Evolutionary conservation across 805 yeast genomes (phyloP), one percentile per base, ranked within the genome.

Genomic region (Teunomyces pallodes): DNA sequence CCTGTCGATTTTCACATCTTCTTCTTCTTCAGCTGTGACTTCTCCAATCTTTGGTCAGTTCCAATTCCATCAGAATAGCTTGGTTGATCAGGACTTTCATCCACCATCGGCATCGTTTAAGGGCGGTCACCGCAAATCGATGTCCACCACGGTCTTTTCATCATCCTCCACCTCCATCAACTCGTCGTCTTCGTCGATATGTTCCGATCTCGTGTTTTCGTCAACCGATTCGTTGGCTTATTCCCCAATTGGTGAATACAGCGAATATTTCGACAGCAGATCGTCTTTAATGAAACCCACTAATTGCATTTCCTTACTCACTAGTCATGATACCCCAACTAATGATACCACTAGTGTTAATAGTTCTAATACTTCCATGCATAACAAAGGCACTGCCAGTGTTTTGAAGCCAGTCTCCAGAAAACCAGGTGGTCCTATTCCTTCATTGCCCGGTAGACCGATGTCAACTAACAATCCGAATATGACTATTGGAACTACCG

Each of bases 161-260:
- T 56, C 61, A 26, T 57, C 64, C 52, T 56, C 65, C 17, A 49
- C 55, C 8, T 62, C 70, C 7, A 57, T 63, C 42, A 61, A 65
- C 47, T 68, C 72, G 31, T 62, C 65, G 29, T 52, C 57, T 36
- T 64, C 66, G 50, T 66, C 70, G 47, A 42, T 66, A 13, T 49
- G 51, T 24, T 59, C 58, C 41, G 71, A 67, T 13, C 54, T 58
- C 10, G 57, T 62, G 5, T 64, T 58, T 36, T 58, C 66, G 9
- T 65, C 72, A 13, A 51, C 59, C 10, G 75, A 70, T 29, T 50
- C 61, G 40, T 70, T 60, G 29, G 47, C 61, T 3, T 56, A 51
- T 33, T 54, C 63, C 7, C 68, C 66, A 3, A 49, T 56, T 38
- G 52, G 51, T 38, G 70, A 65, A 31, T 53, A 50, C 30, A 49